Conservation (phyloP, 805 yeast species). For the Metschnikowia shivogae region DNA sequence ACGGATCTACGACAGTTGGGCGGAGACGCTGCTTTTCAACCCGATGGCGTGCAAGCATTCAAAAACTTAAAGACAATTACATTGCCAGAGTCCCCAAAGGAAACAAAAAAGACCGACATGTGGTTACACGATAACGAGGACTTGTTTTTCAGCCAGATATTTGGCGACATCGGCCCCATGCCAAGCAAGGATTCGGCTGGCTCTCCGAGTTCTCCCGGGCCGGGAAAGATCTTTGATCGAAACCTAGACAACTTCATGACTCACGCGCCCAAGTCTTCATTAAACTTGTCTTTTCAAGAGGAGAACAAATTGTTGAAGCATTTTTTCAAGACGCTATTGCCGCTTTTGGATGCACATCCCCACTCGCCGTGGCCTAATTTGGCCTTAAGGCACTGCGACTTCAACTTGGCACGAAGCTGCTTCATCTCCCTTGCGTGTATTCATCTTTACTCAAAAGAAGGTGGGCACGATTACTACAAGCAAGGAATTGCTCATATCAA, state of each 20-base stretch:
- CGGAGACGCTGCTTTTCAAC: background rate
- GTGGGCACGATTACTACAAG: conserved; percentile 47
- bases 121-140: conserved; percentile 7
- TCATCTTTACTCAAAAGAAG: conserved; percentile 48
- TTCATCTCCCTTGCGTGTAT: conserved; percentile 54
- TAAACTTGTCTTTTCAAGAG: conserved; percentile 36
- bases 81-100: background rate
- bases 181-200: background rate
- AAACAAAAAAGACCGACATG: conserved; percentile 6
- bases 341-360: conserved; percentile 56
- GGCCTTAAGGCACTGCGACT: conserved; percentile 53
- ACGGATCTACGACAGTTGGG: too few species aligned
- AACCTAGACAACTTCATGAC: conserved; percentile 1
- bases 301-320: conserved; percentile 54
- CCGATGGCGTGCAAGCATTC: background rate
- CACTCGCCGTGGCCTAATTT: conserved; percentile 59
- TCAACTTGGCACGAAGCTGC: conserved; percentile 55
- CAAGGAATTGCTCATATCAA: conserved; percentile 53
- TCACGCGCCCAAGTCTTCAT: conserved; percentile 7
- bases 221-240: conserved; percentile 12
- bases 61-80: background rate
- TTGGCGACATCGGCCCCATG: conserved; percentile 5
- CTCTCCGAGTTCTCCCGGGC: background rate
- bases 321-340: conserved; percentile 50
- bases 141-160: conserved; percentile 9